phyloP scores from a whole-genome alignment of 768 basidiomycete genomes.

The Favolaschia claudopus region DNA sequence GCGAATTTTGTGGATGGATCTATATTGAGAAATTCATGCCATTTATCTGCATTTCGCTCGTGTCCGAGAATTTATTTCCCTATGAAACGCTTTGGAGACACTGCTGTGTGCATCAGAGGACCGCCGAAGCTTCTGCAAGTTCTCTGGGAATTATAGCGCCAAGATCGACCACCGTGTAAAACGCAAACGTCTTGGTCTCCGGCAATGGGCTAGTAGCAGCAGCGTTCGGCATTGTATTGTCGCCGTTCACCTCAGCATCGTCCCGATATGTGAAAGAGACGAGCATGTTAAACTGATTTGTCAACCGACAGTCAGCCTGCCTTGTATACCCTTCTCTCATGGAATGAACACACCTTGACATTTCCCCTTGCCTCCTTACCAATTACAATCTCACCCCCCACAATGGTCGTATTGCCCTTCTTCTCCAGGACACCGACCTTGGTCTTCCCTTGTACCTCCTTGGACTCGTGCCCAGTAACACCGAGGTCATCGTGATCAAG shows the following conservation, averaged over 20 bases:
- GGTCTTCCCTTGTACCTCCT: slow-evolving; percentile 49
- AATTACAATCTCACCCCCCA: slow-evolving; percentile 89
- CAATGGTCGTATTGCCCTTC: slow-evolving; percentile 86
- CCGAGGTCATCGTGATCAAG: slow-evolving; percentile 66
- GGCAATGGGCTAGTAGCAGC: slow-evolving; percentile 48
- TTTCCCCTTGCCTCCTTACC: slow-evolving; percentile 79
- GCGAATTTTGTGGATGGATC: no score
- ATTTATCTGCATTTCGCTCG: no score
- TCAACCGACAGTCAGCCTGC: neutral
- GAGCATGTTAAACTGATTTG: slow-evolving; percentile 96
- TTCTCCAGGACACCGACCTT: slow-evolving; percentile 88
- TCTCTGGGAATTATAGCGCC: slow-evolving; percentile 74
- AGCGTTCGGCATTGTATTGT: slow-evolving; percentile 43
- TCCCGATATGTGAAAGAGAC: slow-evolving; percentile 95
- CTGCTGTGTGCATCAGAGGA: no score
- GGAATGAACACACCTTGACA: slow-evolving; percentile 77
- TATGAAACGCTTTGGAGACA: no score
- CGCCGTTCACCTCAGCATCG: slow-evolving; percentile 74
- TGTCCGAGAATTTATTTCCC: no score
- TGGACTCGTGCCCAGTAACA: slow-evolving; percentile 46
- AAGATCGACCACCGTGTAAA: slow-evolving; percentile 85
- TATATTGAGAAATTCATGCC: no score
- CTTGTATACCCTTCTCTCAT: no score
- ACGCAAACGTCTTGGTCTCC: slow-evolving; percentile 89
- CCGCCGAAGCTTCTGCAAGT: no score